Percentiles rank a stretch among this genome's conserved stretches.
These are phyloP conservation scores for Penicillium polonicum DNA, from an alignment of 2,329 filamentous ascomycete species.

Conservation along the genomic window DNA sequence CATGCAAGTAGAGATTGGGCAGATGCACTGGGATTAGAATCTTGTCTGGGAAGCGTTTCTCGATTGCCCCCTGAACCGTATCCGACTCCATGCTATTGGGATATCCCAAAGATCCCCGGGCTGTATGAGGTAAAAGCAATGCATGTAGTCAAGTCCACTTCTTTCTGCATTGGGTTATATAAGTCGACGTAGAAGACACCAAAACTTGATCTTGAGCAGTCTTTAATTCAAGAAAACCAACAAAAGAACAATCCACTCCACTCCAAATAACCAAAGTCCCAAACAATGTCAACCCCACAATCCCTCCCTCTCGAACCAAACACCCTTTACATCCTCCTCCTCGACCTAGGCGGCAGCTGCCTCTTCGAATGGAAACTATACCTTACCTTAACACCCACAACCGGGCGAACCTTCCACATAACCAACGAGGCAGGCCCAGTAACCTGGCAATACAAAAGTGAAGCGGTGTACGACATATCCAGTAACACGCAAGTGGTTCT, in stretches of 20 bases:
- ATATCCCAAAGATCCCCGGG: background rate
- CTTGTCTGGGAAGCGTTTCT: background rate
- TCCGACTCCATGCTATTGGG: conserved; percentile 1
- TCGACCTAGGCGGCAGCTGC: conserved; percentile 17
- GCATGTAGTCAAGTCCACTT: background rate
- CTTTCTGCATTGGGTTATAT: background rate
- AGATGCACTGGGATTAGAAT: conserved; percentile 4
- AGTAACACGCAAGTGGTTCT: conserved; percentile 12
- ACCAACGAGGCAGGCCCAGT: conserved; percentile 13
- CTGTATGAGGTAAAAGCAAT: background rate
- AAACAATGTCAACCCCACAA: background rate
- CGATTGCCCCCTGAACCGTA: background rate
- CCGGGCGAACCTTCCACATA: conserved; percentile 22
- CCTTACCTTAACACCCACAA: conserved; percentile 13
- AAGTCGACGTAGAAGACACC: too few relatives aligned
- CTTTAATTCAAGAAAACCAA: background rate
- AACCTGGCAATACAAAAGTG: conserved; percentile 20
- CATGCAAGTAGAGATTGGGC: background rate
- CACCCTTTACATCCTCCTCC: conserved; percentile 25
- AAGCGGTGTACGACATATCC: conserved; percentile 4
- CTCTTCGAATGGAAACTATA: conserved; percentile 28
- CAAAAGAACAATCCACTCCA: background rate
- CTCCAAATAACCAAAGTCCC: background rate
- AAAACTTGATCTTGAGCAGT: background rate
- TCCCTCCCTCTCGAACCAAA: conserved; percentile 17